A percentile compares a stretch with the other conserved stretches of the same genome.
Conservation (phyloP, 805 yeast genomes). For the Cyberlindnera mycetangii region DNA sequence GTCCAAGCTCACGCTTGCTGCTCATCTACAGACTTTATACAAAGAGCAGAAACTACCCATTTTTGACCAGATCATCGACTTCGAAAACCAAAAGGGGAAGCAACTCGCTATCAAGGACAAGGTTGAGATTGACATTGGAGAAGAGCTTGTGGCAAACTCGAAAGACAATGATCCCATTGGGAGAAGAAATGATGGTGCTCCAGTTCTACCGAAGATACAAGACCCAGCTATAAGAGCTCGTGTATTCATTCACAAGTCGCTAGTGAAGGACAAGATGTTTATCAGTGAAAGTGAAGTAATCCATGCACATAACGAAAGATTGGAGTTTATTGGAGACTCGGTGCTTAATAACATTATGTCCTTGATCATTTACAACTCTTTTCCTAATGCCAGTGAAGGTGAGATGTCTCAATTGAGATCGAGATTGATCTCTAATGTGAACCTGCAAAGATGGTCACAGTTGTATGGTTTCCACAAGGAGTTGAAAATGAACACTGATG, state of each 20-base stretch:
- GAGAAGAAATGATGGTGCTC: slow-evolving; percentile 40
- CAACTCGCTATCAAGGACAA: background rate
- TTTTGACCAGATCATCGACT: slow-evolving; percentile 52
- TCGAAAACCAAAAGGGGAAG: slow-evolving; percentile 25
- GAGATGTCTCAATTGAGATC: slow-evolving; percentile 69
- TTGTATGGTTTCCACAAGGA: slow-evolving; percentile 63
- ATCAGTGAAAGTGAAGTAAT: slow-evolving; percentile 56
- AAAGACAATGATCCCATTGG: slow-evolving; percentile 25
- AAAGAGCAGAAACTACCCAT: slow-evolving; percentile 45
- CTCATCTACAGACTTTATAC: slow-evolving; percentile 54
- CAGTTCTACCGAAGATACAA: slow-evolving; percentile 65
- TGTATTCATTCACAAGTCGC: slow-evolving; percentile 81
- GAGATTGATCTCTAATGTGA: slow-evolving; percentile 66
- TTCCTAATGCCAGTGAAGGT: slow-evolving; percentile 79
- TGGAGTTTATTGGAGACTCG: slow-evolving; percentile 91
- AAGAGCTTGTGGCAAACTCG: background rate
- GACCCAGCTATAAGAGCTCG: slow-evolving; percentile 57
- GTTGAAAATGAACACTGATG: slow-evolving; percentile 50
- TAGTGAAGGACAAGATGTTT: slow-evolving; percentile 54
- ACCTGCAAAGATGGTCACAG: slow-evolving; percentile 66
- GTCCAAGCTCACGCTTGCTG: slow-evolving; percentile 56
- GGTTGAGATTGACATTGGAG: slow-evolving; percentile 11
- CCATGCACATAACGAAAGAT: slow-evolving; percentile 73
- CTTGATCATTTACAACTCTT: slow-evolving; percentile 56
- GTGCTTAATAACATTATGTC: slow-evolving; percentile 73